Evolutionary conservation across 768 basidiomycete species (phyloP), one percentile per base, ranked within the genome.

Genomic region (Lactarius sp.): DNA sequence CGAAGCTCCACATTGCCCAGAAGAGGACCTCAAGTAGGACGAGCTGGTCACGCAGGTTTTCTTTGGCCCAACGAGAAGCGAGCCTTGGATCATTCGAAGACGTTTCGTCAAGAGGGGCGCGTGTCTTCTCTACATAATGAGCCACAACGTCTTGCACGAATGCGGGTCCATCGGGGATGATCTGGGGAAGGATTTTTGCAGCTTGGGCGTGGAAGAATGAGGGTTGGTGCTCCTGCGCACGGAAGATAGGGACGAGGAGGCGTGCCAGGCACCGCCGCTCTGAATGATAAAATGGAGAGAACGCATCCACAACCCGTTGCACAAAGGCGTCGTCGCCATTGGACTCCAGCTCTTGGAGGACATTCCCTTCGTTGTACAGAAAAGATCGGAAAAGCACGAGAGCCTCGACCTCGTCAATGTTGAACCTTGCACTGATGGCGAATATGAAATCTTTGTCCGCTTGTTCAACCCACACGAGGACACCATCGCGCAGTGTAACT

Each of bases 21-120:
- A 97, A 98, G 51, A 97, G 78, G 39, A 95, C 83, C 68, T 97
- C 92, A 54, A 97, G 76, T 49, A 94, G 71, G 12, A 86, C 85
- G 47, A 93, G 76, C 72, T 96, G 95, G 70, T 94, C 87, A 69
- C 82, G 83, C 37, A 81, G 71, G 69, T 84, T 87, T 73, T 92
- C 87, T 75, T 88, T 90, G 44, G 83, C 87, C 83, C 86, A 88
- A 46, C 75, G 73, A n/a, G 85, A 80, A 10, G 84, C 85, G 18
- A 78, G 77, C 65, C 79, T 80, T 18, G 85, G 86, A 66, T 89
- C 80, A 3, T 74, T 73, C n/a, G 67, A 73, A 22, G 79, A 73
- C 12, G 73, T 71, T 52, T 76, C 77, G 0, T 86, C 83, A 61
- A 86, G 68, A 27, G 71, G 70, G 54, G 80, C 79, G 52, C 78